phyloP scores from a whole-genome alignment of 148 eudicot species.

The Polygonum aviculare region DNA sequence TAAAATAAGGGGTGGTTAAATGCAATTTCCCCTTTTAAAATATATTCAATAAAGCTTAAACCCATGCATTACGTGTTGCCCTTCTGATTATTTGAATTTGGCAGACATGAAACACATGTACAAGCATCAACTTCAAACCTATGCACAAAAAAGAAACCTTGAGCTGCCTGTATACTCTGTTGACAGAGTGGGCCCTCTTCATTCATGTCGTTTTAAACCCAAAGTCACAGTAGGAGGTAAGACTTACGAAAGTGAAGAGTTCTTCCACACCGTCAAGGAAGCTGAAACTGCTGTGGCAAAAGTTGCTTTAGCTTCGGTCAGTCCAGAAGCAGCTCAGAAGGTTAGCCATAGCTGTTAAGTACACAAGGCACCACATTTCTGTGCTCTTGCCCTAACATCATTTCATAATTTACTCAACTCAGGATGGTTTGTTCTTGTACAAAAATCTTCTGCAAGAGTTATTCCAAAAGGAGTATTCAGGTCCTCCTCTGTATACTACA shows the following conservation, averaged over 20 bases:
- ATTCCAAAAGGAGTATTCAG: slow-evolving; percentile 36
- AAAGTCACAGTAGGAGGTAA: slow-evolving; percentile 51
- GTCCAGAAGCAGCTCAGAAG: slow-evolving; percentile 34
- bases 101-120: slow-evolving; percentile 23
- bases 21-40: no score
- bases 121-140: slow-evolving; percentile 52
- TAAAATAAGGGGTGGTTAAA: no score
- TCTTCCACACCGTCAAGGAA: slow-evolving; percentile 40
- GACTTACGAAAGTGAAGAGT: slow-evolving; percentile 40
- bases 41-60: not conserved
- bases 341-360: slow-evolving; percentile 22
- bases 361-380: not conserved
- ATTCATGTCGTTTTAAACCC: slow-evolving; percentile 51
- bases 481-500: slow-evolving; percentile 48
- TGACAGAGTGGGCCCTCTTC: slow-evolving; percentile 58
- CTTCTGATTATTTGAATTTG: not conserved
- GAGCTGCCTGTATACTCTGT: slow-evolving; percentile 52
- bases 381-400: not conserved
- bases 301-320: slow-evolving; percentile 38
- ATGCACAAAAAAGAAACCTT: slow-evolving; percentile 60
- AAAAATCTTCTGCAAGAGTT: slow-evolving; percentile 65
- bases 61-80: not conserved
- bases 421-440: slow-evolving; percentile 49
- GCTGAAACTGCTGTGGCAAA: slow-evolving; percentile 68
- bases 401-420: not conserved